Evolutionary conservation across 257 asterid genomes (phyloP).

Genomic region (Solanum clarkiae): DNA sequence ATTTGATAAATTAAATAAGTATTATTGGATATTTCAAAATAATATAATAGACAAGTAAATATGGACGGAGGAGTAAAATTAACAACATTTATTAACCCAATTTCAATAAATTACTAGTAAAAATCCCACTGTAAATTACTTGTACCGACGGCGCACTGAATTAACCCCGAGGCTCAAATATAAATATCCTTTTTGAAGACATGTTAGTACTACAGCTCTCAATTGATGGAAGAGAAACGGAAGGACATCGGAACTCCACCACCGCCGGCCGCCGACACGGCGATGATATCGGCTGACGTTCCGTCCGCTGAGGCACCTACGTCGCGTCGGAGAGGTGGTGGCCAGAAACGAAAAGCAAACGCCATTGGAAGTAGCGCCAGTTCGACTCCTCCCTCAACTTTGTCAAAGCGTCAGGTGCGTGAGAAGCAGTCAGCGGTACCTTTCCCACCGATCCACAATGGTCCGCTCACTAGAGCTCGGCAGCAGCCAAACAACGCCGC

Average conservation of each 20-base stretch:
- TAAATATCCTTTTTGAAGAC: neutral
- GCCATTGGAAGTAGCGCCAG: conserved; percentile 41
- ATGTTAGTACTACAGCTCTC: neutral
- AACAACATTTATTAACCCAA: neutral
- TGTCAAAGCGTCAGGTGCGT: conserved; percentile 68
- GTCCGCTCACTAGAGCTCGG: conserved; percentile 87
- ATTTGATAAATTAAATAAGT: no score
- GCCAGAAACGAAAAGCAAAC: conserved; percentile 66
- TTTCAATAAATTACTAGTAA: neutral
- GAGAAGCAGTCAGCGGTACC: conserved; percentile 61
- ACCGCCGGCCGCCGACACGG: conserved; percentile 12
- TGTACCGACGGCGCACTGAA: neutral
- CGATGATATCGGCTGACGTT: conserved; percentile 12
- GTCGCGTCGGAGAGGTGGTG: conserved; percentile 74
- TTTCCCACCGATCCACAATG: conserved; percentile 81
- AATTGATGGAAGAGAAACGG: conserved; percentile 70
- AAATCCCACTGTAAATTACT: neutral
- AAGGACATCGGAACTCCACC: conserved; percentile 56
- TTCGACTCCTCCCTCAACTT: conserved; percentile 37
- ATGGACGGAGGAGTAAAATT: neutral
- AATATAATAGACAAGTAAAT: no score
- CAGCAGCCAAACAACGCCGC: conserved; percentile 44
- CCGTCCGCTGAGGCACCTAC: conserved; percentile 39
- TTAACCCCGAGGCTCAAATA: neutral
- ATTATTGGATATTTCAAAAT: no score